These are phyloP conservation scores for Solanum virginianum DNA, from an alignment of 257 asterid genomes.

Conservation along the genomic window DNA sequence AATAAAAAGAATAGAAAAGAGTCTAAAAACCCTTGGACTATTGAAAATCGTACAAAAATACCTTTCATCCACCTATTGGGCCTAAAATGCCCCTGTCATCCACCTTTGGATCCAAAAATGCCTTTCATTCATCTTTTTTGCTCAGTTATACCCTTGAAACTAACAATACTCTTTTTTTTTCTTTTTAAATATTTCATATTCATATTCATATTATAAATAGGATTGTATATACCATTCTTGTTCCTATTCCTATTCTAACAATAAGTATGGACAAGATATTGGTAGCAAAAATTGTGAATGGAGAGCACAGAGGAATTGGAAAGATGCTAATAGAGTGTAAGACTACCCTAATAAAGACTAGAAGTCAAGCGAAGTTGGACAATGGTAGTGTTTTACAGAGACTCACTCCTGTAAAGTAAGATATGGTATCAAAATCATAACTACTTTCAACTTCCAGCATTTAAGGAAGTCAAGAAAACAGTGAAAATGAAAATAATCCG, in stretches of 20 bases:
- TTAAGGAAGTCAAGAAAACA: not conserved
- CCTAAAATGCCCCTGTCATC: no score
- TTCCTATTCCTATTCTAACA: no score
- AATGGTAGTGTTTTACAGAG: not conserved
- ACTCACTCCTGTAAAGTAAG: not conserved
- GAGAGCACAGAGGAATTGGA: not conserved
- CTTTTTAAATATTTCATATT: no score
- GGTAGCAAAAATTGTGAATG: not conserved
- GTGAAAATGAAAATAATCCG: not conserved
- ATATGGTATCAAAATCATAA: not conserved
- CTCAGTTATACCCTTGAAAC: no score
- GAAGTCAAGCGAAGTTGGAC: not conserved
- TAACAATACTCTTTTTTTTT: no score
- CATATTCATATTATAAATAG: no score
- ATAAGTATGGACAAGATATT: not conserved
- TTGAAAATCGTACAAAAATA: no score
- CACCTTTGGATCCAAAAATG: no score
- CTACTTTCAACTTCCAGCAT: not conserved
- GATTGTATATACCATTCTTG: no score
- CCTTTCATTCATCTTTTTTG: no score
- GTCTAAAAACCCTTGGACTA: no score
- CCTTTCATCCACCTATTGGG: no score
- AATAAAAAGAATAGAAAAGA: not conserved
- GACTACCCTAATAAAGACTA: not conserved
- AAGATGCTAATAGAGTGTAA: not conserved